These are phyloP conservation scores for Exophiala calicioides DNA, from an alignment of 2,329 filamentous ascomycete species.

Conservation along the genomic window DNA sequence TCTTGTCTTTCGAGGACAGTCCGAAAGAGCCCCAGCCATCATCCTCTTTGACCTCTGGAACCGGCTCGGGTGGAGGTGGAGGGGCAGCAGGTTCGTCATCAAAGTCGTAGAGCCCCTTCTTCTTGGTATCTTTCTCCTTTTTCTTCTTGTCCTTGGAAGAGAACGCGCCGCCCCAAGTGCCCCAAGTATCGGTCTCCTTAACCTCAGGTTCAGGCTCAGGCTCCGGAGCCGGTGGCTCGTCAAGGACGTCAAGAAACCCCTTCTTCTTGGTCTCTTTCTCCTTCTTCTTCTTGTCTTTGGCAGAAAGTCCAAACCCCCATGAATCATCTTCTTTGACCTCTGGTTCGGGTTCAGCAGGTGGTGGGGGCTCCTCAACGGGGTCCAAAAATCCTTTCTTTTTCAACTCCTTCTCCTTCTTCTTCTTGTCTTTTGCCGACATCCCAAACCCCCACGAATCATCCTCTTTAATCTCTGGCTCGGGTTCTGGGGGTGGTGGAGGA, in stretches of 20 bases:
- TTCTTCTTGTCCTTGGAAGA: constrained; percentile 49
- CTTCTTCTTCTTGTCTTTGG: constrained; percentile 37
- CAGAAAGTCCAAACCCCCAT: constrained; percentile 7
- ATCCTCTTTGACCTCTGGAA: constrained; percentile 1
- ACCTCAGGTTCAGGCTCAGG: constrained; percentile 34
- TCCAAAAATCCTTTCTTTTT: constrained; percentile 34
- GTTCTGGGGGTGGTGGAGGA: constrained; percentile 16
- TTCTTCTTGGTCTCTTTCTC: constrained; percentile 28
- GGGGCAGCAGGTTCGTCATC: constrained; percentile 27
- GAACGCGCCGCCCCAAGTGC: constrained; percentile 25
- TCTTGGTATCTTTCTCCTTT: constrained; percentile 43
- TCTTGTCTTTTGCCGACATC: constrained; percentile 35
- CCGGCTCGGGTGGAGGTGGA: constrained; percentile 35
- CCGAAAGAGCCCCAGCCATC: not conserved
- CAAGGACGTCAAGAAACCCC: constrained; percentile 19
- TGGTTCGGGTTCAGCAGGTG: not conserved
- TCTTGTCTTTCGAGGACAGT: constrained; percentile 13
- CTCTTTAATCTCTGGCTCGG: constrained; percentile 29
- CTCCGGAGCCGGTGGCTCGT: constrained; percentile 20
- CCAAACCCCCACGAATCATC: constrained; percentile 36
- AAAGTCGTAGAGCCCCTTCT: constrained; percentile 31
- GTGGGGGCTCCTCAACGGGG: constrained; percentile 16
- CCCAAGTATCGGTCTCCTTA: constrained; percentile 38
- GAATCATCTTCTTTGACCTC: constrained; percentile 1
- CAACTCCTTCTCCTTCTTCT: constrained; percentile 33